These are phyloP conservation scores for Leishmania guyanensis DNA, from an alignment of 208 protist genomes.

Conservation along the genomic window DNA sequence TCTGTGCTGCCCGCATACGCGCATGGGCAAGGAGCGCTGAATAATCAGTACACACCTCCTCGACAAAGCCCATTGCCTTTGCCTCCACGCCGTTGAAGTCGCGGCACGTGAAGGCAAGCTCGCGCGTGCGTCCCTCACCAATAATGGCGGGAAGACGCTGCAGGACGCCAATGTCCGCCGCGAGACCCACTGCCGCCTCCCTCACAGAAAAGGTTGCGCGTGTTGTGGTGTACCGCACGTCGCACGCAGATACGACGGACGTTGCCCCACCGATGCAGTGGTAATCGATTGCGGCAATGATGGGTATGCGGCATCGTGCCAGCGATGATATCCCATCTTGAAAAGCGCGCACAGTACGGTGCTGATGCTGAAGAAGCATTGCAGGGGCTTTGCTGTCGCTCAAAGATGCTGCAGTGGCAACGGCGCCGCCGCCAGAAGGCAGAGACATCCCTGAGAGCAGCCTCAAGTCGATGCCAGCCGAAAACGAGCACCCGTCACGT, in stretches of 20 bases:
- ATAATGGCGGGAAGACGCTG: constrained; percentile 71
- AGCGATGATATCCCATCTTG: constrained; percentile 59
- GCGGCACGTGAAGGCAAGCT: constrained; percentile 67
- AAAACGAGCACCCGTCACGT: constrained; percentile 59
- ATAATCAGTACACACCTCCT: constrained; percentile 57
- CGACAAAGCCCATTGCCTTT: constrained; percentile 50
- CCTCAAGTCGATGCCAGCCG: constrained; percentile 61
- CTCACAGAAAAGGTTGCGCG: constrained; percentile 59
- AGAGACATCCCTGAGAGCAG: constrained; percentile 11
- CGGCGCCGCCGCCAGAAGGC: constrained; percentile 13
- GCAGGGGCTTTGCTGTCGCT: constrained; percentile 30
- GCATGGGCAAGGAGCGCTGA: constrained; percentile 48
- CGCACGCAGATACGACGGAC: constrained; percentile 67
- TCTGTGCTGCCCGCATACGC: constrained; percentile 37
- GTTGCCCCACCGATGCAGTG: constrained; percentile 80
- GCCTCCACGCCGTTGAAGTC: constrained; percentile 49
- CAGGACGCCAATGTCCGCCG: constrained; percentile 72
- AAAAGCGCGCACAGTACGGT: constrained; percentile 47
- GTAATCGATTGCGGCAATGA: constrained; percentile 63
- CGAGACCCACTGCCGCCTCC: constrained; percentile 71
- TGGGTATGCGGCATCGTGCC: constrained; percentile 62
- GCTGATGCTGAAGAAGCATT: constrained; percentile 62
- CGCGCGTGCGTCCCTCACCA: constrained; percentile 65
- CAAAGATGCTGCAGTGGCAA: background rate
- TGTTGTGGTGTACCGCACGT: constrained; percentile 63